Conservation (phyloP, 441 rosid species). For the Metrosideros polymorpha region DNA sequence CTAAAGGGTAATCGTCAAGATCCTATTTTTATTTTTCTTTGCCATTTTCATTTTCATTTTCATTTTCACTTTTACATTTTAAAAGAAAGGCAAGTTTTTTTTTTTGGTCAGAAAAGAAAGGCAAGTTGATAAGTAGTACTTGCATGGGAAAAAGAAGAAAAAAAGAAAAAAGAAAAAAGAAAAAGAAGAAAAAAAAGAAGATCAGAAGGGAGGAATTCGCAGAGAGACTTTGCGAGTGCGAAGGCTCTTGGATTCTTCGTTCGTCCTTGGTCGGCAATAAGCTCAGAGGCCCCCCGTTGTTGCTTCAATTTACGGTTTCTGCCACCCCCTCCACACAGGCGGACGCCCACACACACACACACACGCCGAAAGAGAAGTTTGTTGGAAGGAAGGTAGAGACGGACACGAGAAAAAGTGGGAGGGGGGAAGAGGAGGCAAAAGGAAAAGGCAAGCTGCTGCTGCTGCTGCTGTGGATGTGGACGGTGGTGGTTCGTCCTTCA, state of each 20-base stretch:
- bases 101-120: too few relatives aligned
- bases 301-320: slow-evolving; percentile 33
- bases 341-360: slow-evolving; percentile 2
- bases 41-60: background rate
- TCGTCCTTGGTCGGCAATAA: slow-evolving; percentile 23
- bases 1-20: background rate
- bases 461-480: background rate
- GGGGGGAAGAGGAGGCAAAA: background rate
- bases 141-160: too few relatives aligned
- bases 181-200: too few relatives aligned
- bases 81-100: background rate
- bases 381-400: slow-evolving; percentile 12
- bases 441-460: background rate
- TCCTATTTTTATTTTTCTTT: background rate
- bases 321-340: slow-evolving; percentile 13
- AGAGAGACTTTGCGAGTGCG: background rate
- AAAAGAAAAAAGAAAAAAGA: background rate
- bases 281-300: slow-evolving; percentile 5
- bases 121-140: background rate
- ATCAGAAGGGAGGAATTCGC: too few relatives aligned
- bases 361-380: slow-evolving; percentile 9
- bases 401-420: slow-evolving; percentile 6
- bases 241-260: slow-evolving; percentile 62
- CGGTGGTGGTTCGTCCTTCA: background rate
- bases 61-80: background rate